phyloP scores from a whole-genome alignment of 768 basidiomycete genomes.

The Leccinellum rugosiceps region DNA sequence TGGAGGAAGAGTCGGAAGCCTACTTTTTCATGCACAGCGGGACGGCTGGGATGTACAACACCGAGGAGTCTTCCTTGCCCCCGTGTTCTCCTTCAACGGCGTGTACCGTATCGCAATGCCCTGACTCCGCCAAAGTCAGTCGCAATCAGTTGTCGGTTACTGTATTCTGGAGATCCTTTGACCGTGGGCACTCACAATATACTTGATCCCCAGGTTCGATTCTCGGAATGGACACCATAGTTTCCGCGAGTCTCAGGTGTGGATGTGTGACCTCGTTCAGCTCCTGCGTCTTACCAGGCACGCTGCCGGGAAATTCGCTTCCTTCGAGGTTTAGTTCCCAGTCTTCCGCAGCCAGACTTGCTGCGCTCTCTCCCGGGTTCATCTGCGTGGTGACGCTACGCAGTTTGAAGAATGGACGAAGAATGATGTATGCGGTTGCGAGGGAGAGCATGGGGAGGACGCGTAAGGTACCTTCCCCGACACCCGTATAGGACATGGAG shows the following conservation, averaged over 20 bases:
- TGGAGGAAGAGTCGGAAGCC: neutral
- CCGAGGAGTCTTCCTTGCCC: conserved; percentile 50
- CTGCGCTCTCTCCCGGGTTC: neutral
- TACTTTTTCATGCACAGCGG: conserved; percentile 51
- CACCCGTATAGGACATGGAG: conserved; percentile 50
- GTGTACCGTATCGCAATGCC: conserved; percentile 56
- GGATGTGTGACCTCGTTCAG: conserved; percentile 56
- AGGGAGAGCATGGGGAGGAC: conserved; percentile 58
- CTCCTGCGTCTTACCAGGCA: conserved; percentile 53
- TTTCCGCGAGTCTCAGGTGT: conserved; percentile 51
- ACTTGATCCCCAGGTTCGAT: conserved; percentile 66
- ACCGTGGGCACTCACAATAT: conserved; percentile 39
- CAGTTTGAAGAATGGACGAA: conserved; percentile 65
- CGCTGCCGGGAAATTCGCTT: conserved; percentile 52
- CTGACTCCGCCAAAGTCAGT: conserved; percentile 21
- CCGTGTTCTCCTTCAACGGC: conserved; percentile 49
- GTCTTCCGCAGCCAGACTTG: conserved; percentile 40
- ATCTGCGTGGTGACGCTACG: conserved; percentile 4
- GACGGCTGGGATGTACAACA: conserved; percentile 54
- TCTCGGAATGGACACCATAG: conserved; percentile 55
- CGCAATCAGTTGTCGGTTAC: neutral
- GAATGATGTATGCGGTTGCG: conserved; percentile 56
- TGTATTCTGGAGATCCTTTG: neutral
- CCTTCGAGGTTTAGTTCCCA: conserved; percentile 56
- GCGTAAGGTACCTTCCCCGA: conserved; percentile 58